Evolutionary conservation across 2,329 filamentous ascomycete genomes (phyloP).

Genomic region (Cephalotrichum gorgonifer): DNA sequence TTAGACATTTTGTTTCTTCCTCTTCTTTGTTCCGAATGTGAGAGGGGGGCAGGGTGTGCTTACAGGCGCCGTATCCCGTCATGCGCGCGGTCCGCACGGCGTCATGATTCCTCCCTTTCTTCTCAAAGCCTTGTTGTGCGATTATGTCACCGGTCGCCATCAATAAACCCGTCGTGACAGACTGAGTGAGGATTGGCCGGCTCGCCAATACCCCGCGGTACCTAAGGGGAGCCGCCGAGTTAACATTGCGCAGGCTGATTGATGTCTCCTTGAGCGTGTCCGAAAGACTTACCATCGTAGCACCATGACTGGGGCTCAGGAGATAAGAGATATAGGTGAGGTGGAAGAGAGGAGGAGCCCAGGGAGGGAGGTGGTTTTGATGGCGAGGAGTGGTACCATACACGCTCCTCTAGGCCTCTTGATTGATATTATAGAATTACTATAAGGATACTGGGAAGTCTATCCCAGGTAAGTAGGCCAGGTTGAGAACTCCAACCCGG

Average conservation of each 20-base stretch:
- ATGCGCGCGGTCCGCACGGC: conserved; percentile 63
- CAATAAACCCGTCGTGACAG: conserved; percentile 79
- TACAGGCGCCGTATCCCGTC: conserved; percentile 69
- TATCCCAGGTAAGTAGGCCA: too few species aligned
- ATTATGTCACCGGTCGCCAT: conserved; percentile 88
- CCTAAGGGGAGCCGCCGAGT: conserved; percentile 35
- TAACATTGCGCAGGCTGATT: not conserved
- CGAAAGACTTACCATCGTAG: not conserved
- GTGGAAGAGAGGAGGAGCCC: not conserved
- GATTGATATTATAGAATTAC: too few species aligned
- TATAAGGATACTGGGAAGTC: too few species aligned
- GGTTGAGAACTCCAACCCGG: too few species aligned
- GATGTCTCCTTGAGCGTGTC: not conserved
- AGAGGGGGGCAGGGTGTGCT: conserved; percentile 13
- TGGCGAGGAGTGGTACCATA: too few species aligned
- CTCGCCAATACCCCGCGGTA: conserved; percentile 76
- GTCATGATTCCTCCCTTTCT: conserved; percentile 67
- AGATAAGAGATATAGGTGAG: not conserved
- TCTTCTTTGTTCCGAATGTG: too few species aligned
- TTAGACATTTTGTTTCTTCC: not conserved
- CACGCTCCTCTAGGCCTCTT: too few species aligned
- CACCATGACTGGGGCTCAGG: not conserved
- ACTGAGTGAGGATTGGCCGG: conserved; percentile 81
- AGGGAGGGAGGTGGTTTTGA: too few species aligned
- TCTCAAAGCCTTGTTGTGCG: conserved; percentile 85